Evolutionary conservation across 1,139 yeast species (phyloP), one percentile per base, ranked within the genome.

Genomic region (Citeromyces hawaiiensis): DNA sequence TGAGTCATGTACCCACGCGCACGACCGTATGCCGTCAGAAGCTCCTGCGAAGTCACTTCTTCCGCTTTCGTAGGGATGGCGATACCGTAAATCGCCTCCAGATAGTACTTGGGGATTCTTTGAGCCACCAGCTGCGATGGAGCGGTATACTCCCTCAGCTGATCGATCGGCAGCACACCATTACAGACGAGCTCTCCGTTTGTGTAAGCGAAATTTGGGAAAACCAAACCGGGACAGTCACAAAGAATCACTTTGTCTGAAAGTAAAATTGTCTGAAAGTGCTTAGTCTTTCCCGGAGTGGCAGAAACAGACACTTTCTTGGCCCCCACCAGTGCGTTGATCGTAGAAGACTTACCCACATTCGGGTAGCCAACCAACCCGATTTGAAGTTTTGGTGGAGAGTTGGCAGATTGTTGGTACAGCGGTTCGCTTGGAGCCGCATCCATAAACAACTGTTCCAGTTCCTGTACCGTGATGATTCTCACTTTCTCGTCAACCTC

Each of bases 201-300:
- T 19, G 96, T 85, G 56, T 83, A 83, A 15, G 98, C 97, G 58
- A 91, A 93, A 55, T 91, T 93, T 30, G 99, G 98, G 67, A 93
- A 93, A 17, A 93, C 99, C 48, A 93, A 70, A 70, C 99, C 99
- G 2, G 99, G 99, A 69, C 99, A 93, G 70, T 93, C 99, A 63
- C 98, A 91, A 40, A 93, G 68, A 48, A 86, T 70, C 7, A 91
- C 94, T 36, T 81, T 70, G 38, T 82, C 83, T 1, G 96, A 77
- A 37, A 93, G 70, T 53, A 79, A 76, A 46, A 93, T 87, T 2
- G 99, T 93, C 66, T 93, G 99, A 70, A 93, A 93, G 68, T 93
- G 99, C 59, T 93, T 93, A 14, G 99, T 93, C 59, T 93, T 93
- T 65, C 99, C 99, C 5, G 99, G 99, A 0, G 98, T 93, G 2